A percentile compares a stretch with the other conserved stretches of the same genome.
These are phyloP conservation scores for Fusarium oligoseptatum DNA, from an alignment of 2,329 filamentous ascomycete genomes.

Conservation along the genomic window DNA sequence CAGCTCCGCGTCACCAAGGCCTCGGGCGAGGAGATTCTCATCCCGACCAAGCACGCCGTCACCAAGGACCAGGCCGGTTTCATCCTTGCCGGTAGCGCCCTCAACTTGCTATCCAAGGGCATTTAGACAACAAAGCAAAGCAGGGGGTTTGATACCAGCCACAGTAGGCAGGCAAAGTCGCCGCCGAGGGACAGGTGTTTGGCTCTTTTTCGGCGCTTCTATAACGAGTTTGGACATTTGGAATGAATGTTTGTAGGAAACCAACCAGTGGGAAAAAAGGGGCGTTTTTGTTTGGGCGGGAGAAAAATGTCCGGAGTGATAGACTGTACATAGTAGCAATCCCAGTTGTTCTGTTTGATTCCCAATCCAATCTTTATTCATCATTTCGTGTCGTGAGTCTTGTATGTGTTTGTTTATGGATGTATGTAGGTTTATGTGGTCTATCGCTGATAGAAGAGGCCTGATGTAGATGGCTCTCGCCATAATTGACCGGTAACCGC, in stretches of 20 bases:
- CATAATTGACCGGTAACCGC: not conserved
- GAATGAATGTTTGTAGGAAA: constrained; percentile 19
- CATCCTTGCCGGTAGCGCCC: constrained; percentile 90
- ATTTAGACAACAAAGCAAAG: constrained; percentile 29
- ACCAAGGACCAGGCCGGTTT: constrained; percentile 92
- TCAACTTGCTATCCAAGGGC: constrained; percentile 86
- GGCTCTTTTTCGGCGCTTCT: constrained; percentile 15
- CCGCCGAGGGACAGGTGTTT: not conserved
- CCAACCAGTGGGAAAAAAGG: constrained; percentile 27
- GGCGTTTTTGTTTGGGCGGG: constrained; percentile 43
- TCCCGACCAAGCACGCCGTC: constrained; percentile 89
- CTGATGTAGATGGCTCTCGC: not conserved
- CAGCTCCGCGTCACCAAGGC: constrained; percentile 74
- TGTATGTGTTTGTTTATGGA: not conserved
- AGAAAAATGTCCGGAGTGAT: constrained; percentile 44
- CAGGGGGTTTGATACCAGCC: not conserved
- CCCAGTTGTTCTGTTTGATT: constrained; percentile 38
- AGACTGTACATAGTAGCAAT: constrained; percentile 46
- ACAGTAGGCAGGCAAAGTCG: constrained; percentile 1
- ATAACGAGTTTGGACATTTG: constrained; percentile 24
- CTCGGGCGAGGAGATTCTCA: constrained; percentile 73
- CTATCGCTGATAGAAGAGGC: not conserved
- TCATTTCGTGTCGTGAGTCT: not conserved
- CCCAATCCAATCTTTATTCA: not conserved
- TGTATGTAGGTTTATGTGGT: not conserved